Evolutionary conservation across 371 early-diverging fungal species (phyloP).

Genomic region (Rhizopus arrhizus): DNA sequence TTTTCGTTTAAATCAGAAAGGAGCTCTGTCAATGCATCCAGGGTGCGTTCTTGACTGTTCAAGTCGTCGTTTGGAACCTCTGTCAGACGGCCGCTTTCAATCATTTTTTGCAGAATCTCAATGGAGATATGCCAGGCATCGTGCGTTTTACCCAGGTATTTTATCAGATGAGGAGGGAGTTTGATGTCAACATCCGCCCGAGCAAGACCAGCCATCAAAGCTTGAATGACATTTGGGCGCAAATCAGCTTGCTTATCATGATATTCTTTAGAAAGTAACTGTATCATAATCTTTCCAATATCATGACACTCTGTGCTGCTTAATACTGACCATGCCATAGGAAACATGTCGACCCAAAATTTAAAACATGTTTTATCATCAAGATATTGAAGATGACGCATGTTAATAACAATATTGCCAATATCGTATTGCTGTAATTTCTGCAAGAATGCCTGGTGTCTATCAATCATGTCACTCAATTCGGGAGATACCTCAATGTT

Average conservation of each 20-base stretch:
- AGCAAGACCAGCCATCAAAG: slow-evolving; percentile 85
- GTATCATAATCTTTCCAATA: slow-evolving; percentile 76
- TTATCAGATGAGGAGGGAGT: slow-evolving; percentile 91
- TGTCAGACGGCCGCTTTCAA: slow-evolving; percentile 45
- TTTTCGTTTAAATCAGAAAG: slow-evolving; percentile 79
- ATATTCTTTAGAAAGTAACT: slow-evolving; percentile 89
- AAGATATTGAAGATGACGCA: slow-evolving; percentile 73
- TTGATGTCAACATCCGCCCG: slow-evolving; percentile 71
- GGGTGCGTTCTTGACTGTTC: slow-evolving; percentile 80
- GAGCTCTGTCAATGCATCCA: slow-evolving; percentile 89
- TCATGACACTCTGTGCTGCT: slow-evolving; percentile 79
- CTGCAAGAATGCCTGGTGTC: slow-evolving; percentile 64
- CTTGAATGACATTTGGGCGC: slow-evolving; percentile 93
- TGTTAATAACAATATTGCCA: slow-evolving; percentile 54
- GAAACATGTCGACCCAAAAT: slow-evolving; percentile 90
- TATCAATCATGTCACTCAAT: slow-evolving; percentile 40
- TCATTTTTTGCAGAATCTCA: slow-evolving; percentile 69
- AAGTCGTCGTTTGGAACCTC: slow-evolving; percentile 82
- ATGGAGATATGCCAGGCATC: slow-evolving; percentile 90
- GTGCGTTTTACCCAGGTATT: slow-evolving; percentile 87
- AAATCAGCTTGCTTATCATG: slow-evolving; percentile 78
- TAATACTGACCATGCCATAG: slow-evolving; percentile 80
- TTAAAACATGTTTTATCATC: slow-evolving; percentile 69
- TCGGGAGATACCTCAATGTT: slow-evolving; percentile 38
- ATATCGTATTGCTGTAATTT: slow-evolving; percentile 58